These are phyloP conservation scores for Fusarium floridanum DNA, from an alignment of 2,329 filamentous ascomycete species.

Conservation along the genomic window DNA sequence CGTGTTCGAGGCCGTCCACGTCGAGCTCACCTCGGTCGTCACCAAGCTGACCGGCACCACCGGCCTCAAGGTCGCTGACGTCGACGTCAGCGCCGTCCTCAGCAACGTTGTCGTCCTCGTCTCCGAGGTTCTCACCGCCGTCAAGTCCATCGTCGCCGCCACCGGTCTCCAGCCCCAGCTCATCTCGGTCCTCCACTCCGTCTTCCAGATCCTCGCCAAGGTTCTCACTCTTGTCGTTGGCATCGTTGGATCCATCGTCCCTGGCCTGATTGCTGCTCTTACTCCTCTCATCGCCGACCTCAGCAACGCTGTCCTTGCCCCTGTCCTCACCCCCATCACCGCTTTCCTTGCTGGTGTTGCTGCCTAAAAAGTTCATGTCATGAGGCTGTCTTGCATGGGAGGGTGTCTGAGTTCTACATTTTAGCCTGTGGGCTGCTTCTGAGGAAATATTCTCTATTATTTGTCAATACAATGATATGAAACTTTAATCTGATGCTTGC, in stretches of 20 bases:
- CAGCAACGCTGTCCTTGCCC: slow-evolving; percentile 42
- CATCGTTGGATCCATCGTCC: slow-evolving; percentile 41
- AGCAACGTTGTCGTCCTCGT: slow-evolving; percentile 39
- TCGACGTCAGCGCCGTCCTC: slow-evolving; percentile 44
- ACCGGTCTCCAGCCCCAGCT: slow-evolving; percentile 44
- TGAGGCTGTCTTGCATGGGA: neutral
- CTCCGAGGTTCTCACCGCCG: slow-evolving; percentile 36
- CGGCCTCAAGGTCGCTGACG: slow-evolving; percentile 36
- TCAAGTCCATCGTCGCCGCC: slow-evolving; percentile 41
- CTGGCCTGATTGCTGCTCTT: slow-evolving; percentile 43
- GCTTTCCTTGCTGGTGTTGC: slow-evolving; percentile 42
- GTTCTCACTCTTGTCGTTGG: slow-evolving; percentile 42
- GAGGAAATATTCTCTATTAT: slow-evolving; percentile 12
- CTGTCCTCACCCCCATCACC: slow-evolving; percentile 44
- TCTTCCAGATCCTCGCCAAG: slow-evolving; percentile 46
- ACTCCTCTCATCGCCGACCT: slow-evolving; percentile 46
- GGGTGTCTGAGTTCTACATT: neutral
- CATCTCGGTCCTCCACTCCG: slow-evolving; percentile 44
- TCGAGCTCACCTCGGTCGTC: slow-evolving; percentile 43
- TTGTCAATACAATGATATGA: slow-evolving; percentile 8
- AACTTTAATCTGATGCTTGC: neutral
- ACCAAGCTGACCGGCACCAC: slow-evolving; percentile 38
- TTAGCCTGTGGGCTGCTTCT: slow-evolving; percentile 1
- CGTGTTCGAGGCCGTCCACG: slow-evolving; percentile 35
- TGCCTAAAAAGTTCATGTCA: neutral